These are phyloP conservation scores for Talaromyces sp. DNA, from an alignment of 2,329 filamentous ascomycete species.

Conservation along the genomic window DNA sequence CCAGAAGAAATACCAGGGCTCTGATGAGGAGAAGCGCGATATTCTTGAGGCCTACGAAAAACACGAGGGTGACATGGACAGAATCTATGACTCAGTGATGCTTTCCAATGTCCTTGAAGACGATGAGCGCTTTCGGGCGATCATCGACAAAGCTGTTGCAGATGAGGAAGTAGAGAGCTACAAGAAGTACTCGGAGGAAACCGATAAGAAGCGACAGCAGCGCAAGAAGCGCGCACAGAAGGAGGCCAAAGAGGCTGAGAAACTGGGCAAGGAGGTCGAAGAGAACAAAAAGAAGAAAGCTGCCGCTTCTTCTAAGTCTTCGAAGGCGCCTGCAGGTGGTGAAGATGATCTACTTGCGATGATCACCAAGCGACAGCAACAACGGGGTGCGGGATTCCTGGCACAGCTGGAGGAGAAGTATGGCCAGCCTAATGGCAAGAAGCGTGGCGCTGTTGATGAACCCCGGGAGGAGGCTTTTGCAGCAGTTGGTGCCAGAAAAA, in stretches of 20 bases:
- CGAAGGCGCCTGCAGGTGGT: constrained; percentile 35
- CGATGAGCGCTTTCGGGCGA: constrained; percentile 77
- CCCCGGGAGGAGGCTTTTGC: constrained; percentile 66
- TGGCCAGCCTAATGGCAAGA: constrained; percentile 48
- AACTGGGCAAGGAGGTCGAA: constrained; percentile 73
- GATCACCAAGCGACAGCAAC: constrained; percentile 72
- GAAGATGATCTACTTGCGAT: constrained; percentile 65
- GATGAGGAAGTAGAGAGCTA: constrained; percentile 68
- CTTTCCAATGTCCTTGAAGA: constrained; percentile 81
- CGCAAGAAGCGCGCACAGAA: constrained; percentile 64
- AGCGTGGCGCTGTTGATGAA: constrained; percentile 53
- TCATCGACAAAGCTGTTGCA: constrained; percentile 80
- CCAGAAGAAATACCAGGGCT: constrained; percentile 76
- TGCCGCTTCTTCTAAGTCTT: constrained; percentile 32
- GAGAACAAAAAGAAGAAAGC: constrained; percentile 69
- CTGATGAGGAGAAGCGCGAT: constrained; percentile 80
- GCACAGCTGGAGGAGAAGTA: constrained; percentile 80
- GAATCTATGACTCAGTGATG: constrained; percentile 81
- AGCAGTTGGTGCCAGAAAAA: constrained; percentile 42
- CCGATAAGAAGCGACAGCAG: constrained; percentile 63
- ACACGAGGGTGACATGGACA: constrained; percentile 72
- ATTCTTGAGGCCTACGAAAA: constrained; percentile 75
- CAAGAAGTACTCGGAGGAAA: constrained; percentile 72
- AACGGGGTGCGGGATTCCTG: constrained; percentile 65
- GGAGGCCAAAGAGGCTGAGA: constrained; percentile 73